phyloP scores from a whole-genome alignment of 2,329 filamentous ascomycete species.

The Colletotrichum sojae region DNA sequence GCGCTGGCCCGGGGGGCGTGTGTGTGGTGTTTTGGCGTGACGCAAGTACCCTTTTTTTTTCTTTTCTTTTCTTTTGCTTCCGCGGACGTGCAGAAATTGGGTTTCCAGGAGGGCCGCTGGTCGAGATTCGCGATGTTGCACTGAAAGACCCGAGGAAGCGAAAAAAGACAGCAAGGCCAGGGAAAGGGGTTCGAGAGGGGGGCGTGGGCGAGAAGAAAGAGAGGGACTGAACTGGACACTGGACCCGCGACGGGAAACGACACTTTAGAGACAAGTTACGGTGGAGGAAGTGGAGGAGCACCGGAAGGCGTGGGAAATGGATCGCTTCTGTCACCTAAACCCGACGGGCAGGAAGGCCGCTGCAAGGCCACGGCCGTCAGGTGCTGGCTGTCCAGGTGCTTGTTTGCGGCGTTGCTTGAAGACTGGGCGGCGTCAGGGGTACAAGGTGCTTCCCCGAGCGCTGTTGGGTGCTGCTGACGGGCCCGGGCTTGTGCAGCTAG shows the following conservation, averaged over 20 bases:
- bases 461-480: not conserved
- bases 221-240: not conserved
- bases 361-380: conserved; percentile 21
- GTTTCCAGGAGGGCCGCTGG: not conserved
- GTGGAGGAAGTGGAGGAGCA: conserved; percentile 16
- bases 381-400: conserved; percentile 8
- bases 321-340: conserved; percentile 7
- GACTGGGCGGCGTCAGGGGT: conserved; percentile 31
- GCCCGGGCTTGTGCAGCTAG: not conserved
- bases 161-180: conserved; percentile 16
- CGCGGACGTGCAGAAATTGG: not conserved
- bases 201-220: not conserved
- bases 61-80: no score
- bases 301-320: conserved; percentile 35
- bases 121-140: conserved; percentile 33
- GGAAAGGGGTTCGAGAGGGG: conserved; percentile 38
- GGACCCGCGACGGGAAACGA: conserved; percentile 21
- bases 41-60: not conserved
- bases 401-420: conserved; percentile 20
- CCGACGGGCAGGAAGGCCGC: conserved; percentile 19
- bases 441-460: conserved; percentile 31
- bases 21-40: not conserved
- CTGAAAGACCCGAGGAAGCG: conserved; percentile 6
- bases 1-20: conserved; percentile 11
- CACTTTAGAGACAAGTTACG: conserved; percentile 30